Base-by-base conservation (phyloP, 208 protist species). In the Leishmania braziliensis region DNA sequence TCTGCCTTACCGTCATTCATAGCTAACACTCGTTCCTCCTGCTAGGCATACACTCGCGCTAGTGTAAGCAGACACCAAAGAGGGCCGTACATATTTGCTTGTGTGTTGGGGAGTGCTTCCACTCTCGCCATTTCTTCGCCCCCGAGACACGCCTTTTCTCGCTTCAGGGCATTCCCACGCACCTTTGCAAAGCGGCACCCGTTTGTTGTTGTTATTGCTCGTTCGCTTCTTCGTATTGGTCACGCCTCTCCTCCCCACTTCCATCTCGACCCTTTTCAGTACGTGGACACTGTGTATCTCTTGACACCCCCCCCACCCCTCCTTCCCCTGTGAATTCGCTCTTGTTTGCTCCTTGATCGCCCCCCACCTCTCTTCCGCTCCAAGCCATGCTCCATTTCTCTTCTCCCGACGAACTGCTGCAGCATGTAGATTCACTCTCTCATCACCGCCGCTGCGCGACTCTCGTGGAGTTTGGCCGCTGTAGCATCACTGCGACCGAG, bases 381-480 rank as follows among this genome's bases (percentile, higher is more conserved):
- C 54, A 26, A 2, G 48, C 33, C 33, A 78, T 78, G 75, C 26
- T 39, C 23, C 29, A 14, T 46, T n/a, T 66, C 36, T 9, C 75
- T 20, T 68, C 75, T 4, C 10, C 29, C 53, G 75, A 78, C 2
- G 39, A 9, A 16, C 43, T 78, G 29, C 8, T 78, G 56, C 53
- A 48, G 29, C 16, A 65, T 9, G 75, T 78, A 36, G 75, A 78
- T 26, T 12, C 75, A 36, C 75, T 78, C 56, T 72, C 81, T 0
- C 54, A 84, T 50, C 46, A n/a, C 46, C 29, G 69, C 33, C 81
- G 81, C 5, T 84, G 81, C 62, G 73, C 58, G 9, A 73, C 70
- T 12, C 43, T 84, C 6, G 18, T 80, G 50, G 58, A 84, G 46
- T 51, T 84, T 0, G 81, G 81, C 3, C 81, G 81, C 65, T 16